Conservation (phyloP, 73 alveolate genomes). For the Blepharisma japonicum region DNA sequence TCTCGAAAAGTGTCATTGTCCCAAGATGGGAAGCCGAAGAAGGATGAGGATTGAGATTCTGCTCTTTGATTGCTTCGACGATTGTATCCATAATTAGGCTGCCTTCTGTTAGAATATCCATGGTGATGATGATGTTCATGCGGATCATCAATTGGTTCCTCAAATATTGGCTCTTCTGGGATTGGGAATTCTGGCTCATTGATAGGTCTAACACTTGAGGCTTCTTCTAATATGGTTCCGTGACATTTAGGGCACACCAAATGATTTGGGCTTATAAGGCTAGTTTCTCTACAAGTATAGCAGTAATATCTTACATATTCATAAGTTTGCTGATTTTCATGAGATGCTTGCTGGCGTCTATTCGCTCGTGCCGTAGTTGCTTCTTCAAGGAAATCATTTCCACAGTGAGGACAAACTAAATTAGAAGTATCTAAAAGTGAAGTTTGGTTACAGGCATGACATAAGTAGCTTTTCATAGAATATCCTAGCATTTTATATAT, state of each 20-base stretch:
- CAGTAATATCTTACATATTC: neutral
- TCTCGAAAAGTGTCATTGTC: too few relatives aligned
- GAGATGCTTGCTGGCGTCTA: too few relatives aligned
- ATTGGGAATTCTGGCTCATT: neutral
- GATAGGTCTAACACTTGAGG: neutral
- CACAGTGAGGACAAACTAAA: too few relatives aligned
- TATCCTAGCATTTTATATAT: too few relatives aligned
- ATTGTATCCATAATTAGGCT: neutral
- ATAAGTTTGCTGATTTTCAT: too few relatives aligned
- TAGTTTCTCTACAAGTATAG: neutral
- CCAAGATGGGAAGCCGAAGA: too few relatives aligned
- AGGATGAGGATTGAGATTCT: too few relatives aligned
- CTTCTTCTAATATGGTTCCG: slow-evolving; percentile 7
- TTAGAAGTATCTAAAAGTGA: too few relatives aligned
- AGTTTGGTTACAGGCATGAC: too few relatives aligned
- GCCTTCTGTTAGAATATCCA: neutral
- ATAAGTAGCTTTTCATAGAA: too few relatives aligned
- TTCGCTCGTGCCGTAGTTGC: too few relatives aligned
- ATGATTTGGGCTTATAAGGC: neutral
- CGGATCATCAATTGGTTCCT: neutral
- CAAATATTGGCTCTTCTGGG: neutral
- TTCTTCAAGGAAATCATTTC: too few relatives aligned
- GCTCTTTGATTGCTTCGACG: neutral
- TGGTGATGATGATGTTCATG: neutral
- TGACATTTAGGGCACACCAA: neutral